Evolutionary conservation across 2,329 filamentous ascomycete genomes (phyloP), one percentile per base, ranked within the genome.

Genomic region (Diaporthe eres): DNA sequence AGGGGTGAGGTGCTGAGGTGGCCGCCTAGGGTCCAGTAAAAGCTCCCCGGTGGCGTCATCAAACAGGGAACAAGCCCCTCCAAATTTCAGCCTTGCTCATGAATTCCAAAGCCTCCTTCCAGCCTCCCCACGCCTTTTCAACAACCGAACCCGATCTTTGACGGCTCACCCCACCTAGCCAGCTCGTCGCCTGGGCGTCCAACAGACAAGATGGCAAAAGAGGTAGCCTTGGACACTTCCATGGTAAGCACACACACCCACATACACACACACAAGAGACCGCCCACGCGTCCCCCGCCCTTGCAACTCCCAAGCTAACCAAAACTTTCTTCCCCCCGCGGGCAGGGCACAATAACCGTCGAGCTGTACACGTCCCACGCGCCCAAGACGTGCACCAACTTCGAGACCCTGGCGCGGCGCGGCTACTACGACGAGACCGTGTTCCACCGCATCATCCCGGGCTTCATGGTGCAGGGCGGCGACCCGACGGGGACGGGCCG

Each of bases 391-490:
- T 97, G 95, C 90, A 90, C 90, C 77, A 98, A 98, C 89, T 98
- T 98, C 86, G 84, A 89, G 37, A 94, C 94, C 6, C 94, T 98
- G 71, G 92, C 92, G 28, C 87, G 90, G 77, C 90, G 95, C 80
- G 94, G 94, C 80, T 98, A 98, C 90, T 99, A 98, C 90, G 91
- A 97, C 86, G 88, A 86, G 82, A 91, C 94, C 76, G 87, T 96
- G 82, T 96, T 98, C 89, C 97, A 98, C 88, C 95, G 97, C 83
- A 93, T 98, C 80, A 98, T 99, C 82, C 92, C 95, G 71, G 92
- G 95, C 85, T 99, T 99, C 88, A 98, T 99, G 96, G 90, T 98
- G 75, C 96, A 98, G 87, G 94, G 94, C 77, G 96, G 96, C 76
- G 97, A 99, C 84, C 96, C 96, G 1, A 98, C 96, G 0, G 96